Percentiles rank a stretch among this genome's conserved stretches.
Evolutionary conservation across 2,329 filamentous ascomycete genomes (phyloP).

Genomic region (Xylaria sp.): DNA sequence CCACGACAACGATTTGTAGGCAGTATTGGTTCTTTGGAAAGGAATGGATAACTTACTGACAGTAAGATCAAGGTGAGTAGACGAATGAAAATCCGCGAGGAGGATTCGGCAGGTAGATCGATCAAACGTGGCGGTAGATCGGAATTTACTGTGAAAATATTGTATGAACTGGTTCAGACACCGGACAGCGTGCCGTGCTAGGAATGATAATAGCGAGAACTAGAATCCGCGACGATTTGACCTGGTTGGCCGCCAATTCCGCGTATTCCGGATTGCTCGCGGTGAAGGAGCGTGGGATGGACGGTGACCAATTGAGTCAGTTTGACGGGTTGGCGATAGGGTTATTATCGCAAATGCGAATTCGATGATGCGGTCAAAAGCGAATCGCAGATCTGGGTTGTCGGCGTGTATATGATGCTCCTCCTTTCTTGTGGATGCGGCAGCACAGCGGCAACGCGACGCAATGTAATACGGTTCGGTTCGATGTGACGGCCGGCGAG

Average conservation of each 20-base stretch:
- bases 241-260: background rate
- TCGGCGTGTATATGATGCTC: slow-evolving; percentile 6
- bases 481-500: slow-evolving; percentile 11
- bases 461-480: slow-evolving; percentile 13
- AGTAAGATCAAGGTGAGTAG: slow-evolving; percentile 5
- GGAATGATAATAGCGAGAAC: background rate
- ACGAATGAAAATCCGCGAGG: background rate
- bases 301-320: slow-evolving; percentile 5
- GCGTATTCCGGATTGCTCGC: background rate
- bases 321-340: background rate
- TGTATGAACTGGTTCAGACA: background rate
- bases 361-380: slow-evolving; percentile 16
- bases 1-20: background rate
- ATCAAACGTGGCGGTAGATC: background rate
- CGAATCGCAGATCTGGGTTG: slow-evolving; percentile 13
- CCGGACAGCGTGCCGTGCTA: background rate
- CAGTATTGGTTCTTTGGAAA: background rate
- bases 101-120: background rate
- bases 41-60: slow-evolving; percentile 27
- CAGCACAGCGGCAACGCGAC: slow-evolving; percentile 16
- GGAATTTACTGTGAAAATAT: background rate
- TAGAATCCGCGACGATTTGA: slow-evolving; percentile 10
- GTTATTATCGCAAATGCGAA: slow-evolving; percentile 12
- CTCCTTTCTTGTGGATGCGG: slow-evolving; percentile 17
- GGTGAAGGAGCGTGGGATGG: background rate